Evolutionary conservation across 1,284 basidiomycete genomes (phyloP).

Genomic region (Malassezia pachydermatis): DNA sequence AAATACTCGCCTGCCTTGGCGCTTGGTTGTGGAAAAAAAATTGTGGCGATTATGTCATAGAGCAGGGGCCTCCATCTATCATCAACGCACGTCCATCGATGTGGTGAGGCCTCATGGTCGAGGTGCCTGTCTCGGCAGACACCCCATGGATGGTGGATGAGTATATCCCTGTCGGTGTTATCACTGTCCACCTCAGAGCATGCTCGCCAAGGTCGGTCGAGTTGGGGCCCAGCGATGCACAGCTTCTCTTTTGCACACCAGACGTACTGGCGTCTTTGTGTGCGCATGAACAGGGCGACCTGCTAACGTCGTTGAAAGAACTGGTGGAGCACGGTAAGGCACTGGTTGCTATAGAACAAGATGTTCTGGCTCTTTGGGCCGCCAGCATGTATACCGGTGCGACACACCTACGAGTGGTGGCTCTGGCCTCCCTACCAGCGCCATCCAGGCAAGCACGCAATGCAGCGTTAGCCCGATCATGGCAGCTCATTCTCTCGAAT

Average conservation of each 20-base stretch:
- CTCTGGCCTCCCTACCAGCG: background rate
- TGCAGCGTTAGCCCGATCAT: background rate
- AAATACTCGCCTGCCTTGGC: too few relatives aligned
- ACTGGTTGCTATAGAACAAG: conserved; percentile 5
- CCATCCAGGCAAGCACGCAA: background rate
- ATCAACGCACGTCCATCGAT: too few relatives aligned
- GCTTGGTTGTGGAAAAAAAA: too few relatives aligned
- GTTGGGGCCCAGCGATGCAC: background rate
- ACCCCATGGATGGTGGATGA: background rate
- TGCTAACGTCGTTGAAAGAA: background rate
- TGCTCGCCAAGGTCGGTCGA: background rate
- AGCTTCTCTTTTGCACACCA: background rate
- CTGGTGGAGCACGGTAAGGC: background rate
- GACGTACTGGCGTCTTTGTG: background rate
- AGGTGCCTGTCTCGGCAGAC: background rate
- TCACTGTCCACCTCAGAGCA: background rate
- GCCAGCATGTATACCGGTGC: conserved; percentile 10
- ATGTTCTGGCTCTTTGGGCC: conserved; percentile 10
- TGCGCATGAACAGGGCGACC: background rate
- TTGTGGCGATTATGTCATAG: too few relatives aligned
- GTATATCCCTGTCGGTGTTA: conserved; percentile 1
- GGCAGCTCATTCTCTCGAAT: conserved; percentile 2
- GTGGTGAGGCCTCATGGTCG: too few relatives aligned
- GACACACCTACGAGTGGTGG: conserved; percentile 1
- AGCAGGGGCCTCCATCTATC: too few relatives aligned